phyloP scores from a whole-genome alignment of 1,139 yeast genomes.

The Casaregolazyma suthepensis region DNA sequence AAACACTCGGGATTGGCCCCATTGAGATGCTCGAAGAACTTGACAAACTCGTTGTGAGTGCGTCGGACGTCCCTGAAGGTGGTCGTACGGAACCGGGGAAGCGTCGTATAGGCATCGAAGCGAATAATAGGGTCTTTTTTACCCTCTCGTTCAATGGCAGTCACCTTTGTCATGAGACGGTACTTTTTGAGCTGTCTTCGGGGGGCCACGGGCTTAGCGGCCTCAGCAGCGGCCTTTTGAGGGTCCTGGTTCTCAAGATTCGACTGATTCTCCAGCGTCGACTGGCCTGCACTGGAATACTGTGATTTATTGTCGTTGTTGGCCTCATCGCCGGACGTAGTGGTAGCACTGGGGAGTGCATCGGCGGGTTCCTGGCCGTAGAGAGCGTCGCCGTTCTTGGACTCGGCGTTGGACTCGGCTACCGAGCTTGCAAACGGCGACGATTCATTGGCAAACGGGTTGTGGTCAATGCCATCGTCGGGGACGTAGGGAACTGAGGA shows the following conservation, averaged over 20 bases:
- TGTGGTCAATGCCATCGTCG: slow-evolving; percentile 23
- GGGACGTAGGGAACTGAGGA: slow-evolving; percentile 28
- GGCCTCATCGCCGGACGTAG: neutral
- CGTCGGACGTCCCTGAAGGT: slow-evolving; percentile 71
- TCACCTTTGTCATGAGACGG: slow-evolving; percentile 37
- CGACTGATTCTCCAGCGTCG: too few species aligned
- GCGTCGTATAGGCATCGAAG: slow-evolving; percentile 39
- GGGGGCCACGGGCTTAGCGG: slow-evolving; percentile 8
- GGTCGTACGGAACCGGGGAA: slow-evolving; percentile 71
- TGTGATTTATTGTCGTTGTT: neutral
- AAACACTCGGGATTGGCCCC: slow-evolving; percentile 86
- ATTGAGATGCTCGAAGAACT: slow-evolving; percentile 70
- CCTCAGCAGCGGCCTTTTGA: neutral
- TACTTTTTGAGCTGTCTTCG: slow-evolving; percentile 22
- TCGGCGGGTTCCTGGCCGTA: slow-evolving; percentile 1
- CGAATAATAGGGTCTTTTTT: slow-evolving; percentile 46
- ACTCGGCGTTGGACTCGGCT: neutral
- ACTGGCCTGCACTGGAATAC: slow-evolving; percentile 3
- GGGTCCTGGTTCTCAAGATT: neutral
- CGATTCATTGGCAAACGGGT: slow-evolving; percentile 25
- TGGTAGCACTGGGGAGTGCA: neutral
- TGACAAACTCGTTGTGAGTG: slow-evolving; percentile 69
- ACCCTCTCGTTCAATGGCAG: slow-evolving; percentile 45
- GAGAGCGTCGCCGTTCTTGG: slow-evolving; percentile 5
- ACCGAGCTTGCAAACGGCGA: slow-evolving; percentile 9